Percentiles rank a stretch among this genome's conserved stretches.
phyloP scores from a whole-genome alignment of 106 monocot genomes.

The Dendrobium nobile region DNA sequence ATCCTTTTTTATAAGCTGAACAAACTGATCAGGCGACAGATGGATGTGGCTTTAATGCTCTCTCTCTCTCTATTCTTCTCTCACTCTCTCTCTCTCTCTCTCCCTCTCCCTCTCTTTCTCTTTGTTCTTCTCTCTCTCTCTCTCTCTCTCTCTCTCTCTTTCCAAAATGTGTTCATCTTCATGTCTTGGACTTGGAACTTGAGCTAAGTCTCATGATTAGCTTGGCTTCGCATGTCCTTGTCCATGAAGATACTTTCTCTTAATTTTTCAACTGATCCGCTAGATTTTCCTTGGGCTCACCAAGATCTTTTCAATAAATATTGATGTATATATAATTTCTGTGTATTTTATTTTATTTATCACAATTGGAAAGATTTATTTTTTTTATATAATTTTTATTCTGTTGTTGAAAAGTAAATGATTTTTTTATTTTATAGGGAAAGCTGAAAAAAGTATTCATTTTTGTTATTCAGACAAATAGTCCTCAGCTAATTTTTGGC shows the following conservation, averaged over 20 bases:
- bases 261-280: background rate
- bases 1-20: conserved; percentile 1
- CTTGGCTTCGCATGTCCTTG: background rate
- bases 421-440: too few relatives aligned
- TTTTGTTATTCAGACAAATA: too few relatives aligned
- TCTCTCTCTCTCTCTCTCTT: background rate
- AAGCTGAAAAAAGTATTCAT: too few relatives aligned
- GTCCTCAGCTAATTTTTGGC: too few relatives aligned
- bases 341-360: too few relatives aligned
- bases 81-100: background rate
- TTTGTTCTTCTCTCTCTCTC: background rate
- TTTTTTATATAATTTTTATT: too few relatives aligned
- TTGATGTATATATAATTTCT: background rate
- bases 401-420: too few relatives aligned
- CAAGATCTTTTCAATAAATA: background rate
- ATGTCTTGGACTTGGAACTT: conserved; percentile 4
- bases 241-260: background rate
- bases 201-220: conserved; percentile 9
- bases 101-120: background rate
- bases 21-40: background rate
- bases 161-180: background rate
- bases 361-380: too few relatives aligned
- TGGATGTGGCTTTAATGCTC: conserved; percentile 1
- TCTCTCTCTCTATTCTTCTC: background rate
- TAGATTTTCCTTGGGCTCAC: background rate